A percentile compares a stretch with the other conserved stretches of the same genome.
Evolutionary conservation across 768 basidiomycete species (phyloP).

Genomic region (Lentinula sp.): DNA sequence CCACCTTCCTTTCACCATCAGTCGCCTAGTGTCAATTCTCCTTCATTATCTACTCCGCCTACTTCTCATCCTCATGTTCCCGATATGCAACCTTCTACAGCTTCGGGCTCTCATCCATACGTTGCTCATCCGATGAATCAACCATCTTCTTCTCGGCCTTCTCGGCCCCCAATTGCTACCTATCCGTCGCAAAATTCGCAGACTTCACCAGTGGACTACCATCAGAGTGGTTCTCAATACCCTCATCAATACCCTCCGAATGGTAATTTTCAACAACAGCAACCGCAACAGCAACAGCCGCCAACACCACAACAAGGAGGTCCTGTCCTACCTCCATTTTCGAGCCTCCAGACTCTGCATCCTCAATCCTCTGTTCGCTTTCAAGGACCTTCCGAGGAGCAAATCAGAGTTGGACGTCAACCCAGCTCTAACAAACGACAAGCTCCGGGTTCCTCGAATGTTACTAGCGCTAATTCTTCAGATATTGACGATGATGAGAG

Average conservation of each 20-base stretch:
- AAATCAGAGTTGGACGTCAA: slow-evolving; percentile 13
- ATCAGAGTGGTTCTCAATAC: slow-evolving; percentile 1
- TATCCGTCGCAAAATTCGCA: slow-evolving; percentile 1
- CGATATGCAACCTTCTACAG: slow-evolving; percentile 34
- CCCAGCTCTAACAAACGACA: slow-evolving; percentile 42
- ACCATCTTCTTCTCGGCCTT: background rate
- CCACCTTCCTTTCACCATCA: slow-evolving; percentile 49
- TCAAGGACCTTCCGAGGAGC: slow-evolving; percentile 31
- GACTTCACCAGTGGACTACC: slow-evolving; percentile 4
- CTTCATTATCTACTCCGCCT: slow-evolving; percentile 46
- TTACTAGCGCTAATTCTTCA: slow-evolving; percentile 75
- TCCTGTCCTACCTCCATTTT: slow-evolving; percentile 65
- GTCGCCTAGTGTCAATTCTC: slow-evolving; percentile 64
- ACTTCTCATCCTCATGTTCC: slow-evolving; percentile 32
- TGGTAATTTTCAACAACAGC: slow-evolving; percentile 23
- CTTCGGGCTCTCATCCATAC: slow-evolving; percentile 18
- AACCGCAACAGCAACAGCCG: background rate
- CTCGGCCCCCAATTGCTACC: slow-evolving; percentile 2
- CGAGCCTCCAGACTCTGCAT: slow-evolving; percentile 47
- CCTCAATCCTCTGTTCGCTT: slow-evolving; percentile 54
- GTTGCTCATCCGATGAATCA: slow-evolving; percentile 24
- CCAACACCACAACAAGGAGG: slow-evolving; percentile 24
- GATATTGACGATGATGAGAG: slow-evolving; percentile 81
- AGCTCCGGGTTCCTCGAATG: slow-evolving; percentile 56
- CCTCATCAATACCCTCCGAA: slow-evolving; percentile 11